Conservation (phyloP, 495 filamentous ascomycete species). For the Margaritispora aquatica region DNA sequence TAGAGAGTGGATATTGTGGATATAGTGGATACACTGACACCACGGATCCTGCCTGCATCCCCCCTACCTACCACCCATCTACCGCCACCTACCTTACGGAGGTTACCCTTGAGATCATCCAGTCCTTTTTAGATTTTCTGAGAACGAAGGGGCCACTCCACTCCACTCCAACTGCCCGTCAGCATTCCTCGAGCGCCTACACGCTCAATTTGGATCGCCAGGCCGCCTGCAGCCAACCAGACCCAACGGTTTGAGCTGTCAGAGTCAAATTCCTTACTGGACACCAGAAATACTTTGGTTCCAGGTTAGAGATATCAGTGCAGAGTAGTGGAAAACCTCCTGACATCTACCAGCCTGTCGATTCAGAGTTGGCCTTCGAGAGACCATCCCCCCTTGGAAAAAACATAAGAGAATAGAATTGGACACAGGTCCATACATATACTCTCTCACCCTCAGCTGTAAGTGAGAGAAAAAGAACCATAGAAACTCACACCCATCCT, state of each 20-base stretch:
- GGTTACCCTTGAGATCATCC: too few relatives aligned
- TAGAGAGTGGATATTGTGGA: neutral
- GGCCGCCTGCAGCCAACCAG: neutral
- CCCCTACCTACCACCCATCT: too few relatives aligned
- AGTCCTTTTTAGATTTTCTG: too few relatives aligned
- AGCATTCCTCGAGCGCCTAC: neutral
- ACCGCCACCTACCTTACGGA: too few relatives aligned
- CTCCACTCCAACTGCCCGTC: conserved; percentile 4
- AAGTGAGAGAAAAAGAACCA: neutral
- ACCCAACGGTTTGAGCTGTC: conserved; percentile 8
- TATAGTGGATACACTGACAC: too few relatives aligned
- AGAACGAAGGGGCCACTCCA: too few relatives aligned
- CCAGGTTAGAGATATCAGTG: neutral
- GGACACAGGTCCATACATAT: neutral
- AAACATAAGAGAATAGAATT: neutral
- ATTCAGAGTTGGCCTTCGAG: neutral
- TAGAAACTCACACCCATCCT: neutral
- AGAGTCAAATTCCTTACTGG: conserved; percentile 10
- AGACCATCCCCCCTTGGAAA: neutral
- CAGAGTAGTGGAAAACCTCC: neutral
- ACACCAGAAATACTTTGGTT: conserved; percentile 1
- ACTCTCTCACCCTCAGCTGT: neutral
- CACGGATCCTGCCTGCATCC: too few relatives aligned
- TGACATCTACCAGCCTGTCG: conserved; percentile 6
- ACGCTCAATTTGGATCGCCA: neutral